These are phyloP conservation scores for Monosporozyma siamensis DNA, from an alignment of 805 yeast species.

Conservation along the genomic window DNA sequence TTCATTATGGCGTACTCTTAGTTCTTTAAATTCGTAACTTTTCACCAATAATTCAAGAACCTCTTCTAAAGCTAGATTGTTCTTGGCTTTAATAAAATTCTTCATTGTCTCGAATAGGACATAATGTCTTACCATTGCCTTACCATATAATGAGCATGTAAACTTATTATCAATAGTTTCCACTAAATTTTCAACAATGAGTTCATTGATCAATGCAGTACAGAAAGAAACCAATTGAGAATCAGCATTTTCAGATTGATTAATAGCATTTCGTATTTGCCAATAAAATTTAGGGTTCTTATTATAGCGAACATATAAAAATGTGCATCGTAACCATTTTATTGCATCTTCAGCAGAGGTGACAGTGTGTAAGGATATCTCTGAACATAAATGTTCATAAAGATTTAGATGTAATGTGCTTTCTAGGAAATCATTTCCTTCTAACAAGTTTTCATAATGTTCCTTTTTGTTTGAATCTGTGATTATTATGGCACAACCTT, in stretches of 20 bases:
- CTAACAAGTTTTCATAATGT: conserved; percentile 35
- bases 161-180: conserved; percentile 13
- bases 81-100: conserved; percentile 19
- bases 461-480: conserved; percentile 31
- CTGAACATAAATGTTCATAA: conserved; percentile 37
- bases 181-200: conserved; percentile 26
- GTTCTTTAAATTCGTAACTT: conserved; percentile 34
- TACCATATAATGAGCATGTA: conserved; percentile 36
- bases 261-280: conserved; percentile 21
- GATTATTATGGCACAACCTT: conserved; percentile 40
- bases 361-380: conserved; percentile 35
- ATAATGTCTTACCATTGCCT: conserved; percentile 42
- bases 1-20: conserved; percentile 37
- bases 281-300: conserved; percentile 35
- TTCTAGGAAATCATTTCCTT: conserved; percentile 39
- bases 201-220: conserved; percentile 26
- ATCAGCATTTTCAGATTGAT: conserved; percentile 19
- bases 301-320: conserved; percentile 37
- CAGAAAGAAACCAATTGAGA: conserved; percentile 30
- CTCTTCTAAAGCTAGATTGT: conserved; percentile 12
- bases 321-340: conserved; percentile 41
- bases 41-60: conserved; percentile 26
- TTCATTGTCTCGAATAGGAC: conserved; percentile 38
- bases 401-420: conserved; percentile 37
- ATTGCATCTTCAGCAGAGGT: conserved; percentile 32